Conservation (phyloP, 176 grass and related monocot species). For the Avena eriantha region DNA sequence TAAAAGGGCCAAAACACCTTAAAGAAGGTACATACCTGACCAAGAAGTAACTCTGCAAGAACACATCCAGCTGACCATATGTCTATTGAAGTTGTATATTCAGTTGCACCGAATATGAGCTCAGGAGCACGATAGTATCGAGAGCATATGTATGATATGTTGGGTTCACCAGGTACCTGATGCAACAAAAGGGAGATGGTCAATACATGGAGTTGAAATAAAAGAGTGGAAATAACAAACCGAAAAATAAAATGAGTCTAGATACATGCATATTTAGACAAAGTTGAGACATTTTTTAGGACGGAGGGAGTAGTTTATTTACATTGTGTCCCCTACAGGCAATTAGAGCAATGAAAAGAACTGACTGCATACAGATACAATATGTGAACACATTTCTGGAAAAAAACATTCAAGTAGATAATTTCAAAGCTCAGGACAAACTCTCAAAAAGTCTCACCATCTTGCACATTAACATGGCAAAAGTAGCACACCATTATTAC, state of each 20-base stretch:
- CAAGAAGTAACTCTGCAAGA: constrained; percentile 73
- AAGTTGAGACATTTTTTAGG: too few species aligned
- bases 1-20: neutral
- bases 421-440: neutral
- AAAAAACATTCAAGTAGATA: neutral
- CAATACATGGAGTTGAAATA: neutral
- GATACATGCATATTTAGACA: too few species aligned
- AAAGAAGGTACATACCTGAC: constrained; percentile 58
- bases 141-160: constrained; percentile 77
- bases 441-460: neutral
- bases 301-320: neutral
- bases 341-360: too few species aligned
- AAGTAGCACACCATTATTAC: neutral
- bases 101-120: constrained; percentile 71
- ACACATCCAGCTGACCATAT: constrained; percentile 83
- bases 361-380: neutral
- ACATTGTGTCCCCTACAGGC: too few species aligned
- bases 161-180: constrained; percentile 65
- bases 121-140: constrained; percentile 79
- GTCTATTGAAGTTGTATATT: constrained; percentile 72
- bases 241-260: neutral
- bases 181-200: neutral
- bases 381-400: constrained; percentile 23
- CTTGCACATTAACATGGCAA: constrained; percentile 11
- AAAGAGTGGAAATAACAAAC: neutral